Evolutionary conservation across 2,329 filamentous ascomycete genomes (phyloP).

Genomic region (Penicillium sp.): DNA sequence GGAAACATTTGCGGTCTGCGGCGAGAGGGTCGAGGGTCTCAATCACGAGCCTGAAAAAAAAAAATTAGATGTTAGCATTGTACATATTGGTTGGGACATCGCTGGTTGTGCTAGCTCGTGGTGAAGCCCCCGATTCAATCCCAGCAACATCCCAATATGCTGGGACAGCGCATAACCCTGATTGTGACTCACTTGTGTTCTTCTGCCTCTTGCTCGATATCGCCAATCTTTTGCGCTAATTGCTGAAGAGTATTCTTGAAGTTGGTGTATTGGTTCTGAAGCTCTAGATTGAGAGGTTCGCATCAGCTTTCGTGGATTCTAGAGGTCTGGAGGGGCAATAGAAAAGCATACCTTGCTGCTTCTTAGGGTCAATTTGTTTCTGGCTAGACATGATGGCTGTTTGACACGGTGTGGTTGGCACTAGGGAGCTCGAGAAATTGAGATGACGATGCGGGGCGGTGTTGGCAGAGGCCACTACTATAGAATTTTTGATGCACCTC

Average conservation of each 20-base stretch:
- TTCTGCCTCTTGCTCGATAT: constrained; percentile 95
- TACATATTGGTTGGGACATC: neutral
- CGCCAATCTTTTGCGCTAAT: constrained; percentile 92
- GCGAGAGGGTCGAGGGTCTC: constrained; percentile 84
- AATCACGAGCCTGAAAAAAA: constrained; percentile 71
- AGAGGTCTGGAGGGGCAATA: neutral
- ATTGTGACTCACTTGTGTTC: constrained; percentile 80
- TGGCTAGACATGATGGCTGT: constrained; percentile 37
- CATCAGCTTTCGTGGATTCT: constrained; percentile 5
- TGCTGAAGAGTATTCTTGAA: constrained; percentile 76
- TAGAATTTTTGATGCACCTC: neutral
- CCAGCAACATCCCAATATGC: neutral
- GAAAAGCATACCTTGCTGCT: constrained; percentile 44
- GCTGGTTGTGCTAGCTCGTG: neutral
- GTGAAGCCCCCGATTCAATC: neutral
- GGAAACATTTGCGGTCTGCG: constrained; percentile 90
- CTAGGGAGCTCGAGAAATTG: constrained; percentile 26
- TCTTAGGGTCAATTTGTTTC: constrained; percentile 40
- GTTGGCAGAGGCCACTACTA: constrained; percentile 11
- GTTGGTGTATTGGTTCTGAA: constrained; percentile 50
- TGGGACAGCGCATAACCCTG: neutral
- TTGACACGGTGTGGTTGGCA: constrained; percentile 6
- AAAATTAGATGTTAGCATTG: constrained; percentile 13
- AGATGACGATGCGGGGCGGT: constrained; percentile 33
- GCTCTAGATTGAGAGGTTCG: constrained; percentile 33